phyloP scores from a whole-genome alignment of 805 yeast genomes.

The Zygosaccharomyces rouxii region DNA sequence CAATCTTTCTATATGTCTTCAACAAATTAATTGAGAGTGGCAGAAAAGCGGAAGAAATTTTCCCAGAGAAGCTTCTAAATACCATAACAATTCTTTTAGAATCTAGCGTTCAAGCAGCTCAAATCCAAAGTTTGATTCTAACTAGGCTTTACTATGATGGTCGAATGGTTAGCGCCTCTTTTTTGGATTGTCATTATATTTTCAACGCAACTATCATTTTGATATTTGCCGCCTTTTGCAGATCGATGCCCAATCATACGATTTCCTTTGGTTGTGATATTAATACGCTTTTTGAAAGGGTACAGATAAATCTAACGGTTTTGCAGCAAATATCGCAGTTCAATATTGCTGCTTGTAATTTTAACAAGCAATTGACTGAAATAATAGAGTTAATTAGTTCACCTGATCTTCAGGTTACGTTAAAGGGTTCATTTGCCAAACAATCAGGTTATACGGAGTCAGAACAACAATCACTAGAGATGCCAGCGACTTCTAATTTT shows the following conservation, averaged over 20 bases:
- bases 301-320: slow-evolving; percentile 14
- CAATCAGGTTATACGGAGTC: background rate
- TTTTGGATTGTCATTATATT: slow-evolving; percentile 21
- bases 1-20: slow-evolving; percentile 21
- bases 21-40: slow-evolving; percentile 12
- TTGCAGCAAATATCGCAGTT: slow-evolving; percentile 18
- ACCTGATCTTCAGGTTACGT: slow-evolving; percentile 8
- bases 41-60: slow-evolving; percentile 9
- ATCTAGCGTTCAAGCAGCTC: slow-evolving; percentile 20
- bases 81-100: slow-evolving; percentile 16
- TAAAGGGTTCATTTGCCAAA: slow-evolving; percentile 4
- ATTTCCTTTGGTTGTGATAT: slow-evolving; percentile 11
- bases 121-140: slow-evolving; percentile 18
- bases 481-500: background rate
- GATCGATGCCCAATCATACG: slow-evolving; percentile 11
- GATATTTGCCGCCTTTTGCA: slow-evolving; percentile 17
- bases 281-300: slow-evolving; percentile 12
- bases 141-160: slow-evolving; percentile 16
- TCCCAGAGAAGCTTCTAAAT: slow-evolving; percentile 8
- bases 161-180: slow-evolving; percentile 17
- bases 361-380: slow-evolving; percentile 19
- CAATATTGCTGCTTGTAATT: slow-evolving; percentile 16
- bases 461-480: background rate
- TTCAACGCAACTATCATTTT: slow-evolving; percentile 19
- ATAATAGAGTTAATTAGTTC: slow-evolving; percentile 19